Conservation (phyloP, 768 basidiomycete species). For the Xerocomellus dryophilus region DNA sequence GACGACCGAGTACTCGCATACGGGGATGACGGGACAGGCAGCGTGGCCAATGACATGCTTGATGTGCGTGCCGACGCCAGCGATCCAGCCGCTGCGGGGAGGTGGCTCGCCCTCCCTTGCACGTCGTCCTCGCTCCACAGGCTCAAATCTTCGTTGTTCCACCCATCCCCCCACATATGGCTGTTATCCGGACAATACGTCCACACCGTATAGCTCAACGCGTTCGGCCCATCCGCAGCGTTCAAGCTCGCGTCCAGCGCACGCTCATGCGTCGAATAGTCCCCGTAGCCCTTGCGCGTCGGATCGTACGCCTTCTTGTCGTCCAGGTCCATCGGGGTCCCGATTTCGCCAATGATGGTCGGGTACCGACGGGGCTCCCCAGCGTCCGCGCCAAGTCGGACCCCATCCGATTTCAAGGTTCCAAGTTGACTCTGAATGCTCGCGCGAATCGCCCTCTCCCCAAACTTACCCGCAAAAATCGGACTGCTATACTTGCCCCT, state of each 20-base stretch:
- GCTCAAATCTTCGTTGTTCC: slow-evolving; percentile 95
- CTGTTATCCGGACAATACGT: slow-evolving; percentile 80
- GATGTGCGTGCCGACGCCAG: slow-evolving; percentile 16
- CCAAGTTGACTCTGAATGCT: slow-evolving; percentile 81
- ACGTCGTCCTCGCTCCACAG: slow-evolving; percentile 82
- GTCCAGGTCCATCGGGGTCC: slow-evolving; percentile 95
- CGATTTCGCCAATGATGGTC: slow-evolving; percentile 93
- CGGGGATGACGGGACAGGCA: slow-evolving; percentile 16
- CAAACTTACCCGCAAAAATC: slow-evolving; percentile 73
- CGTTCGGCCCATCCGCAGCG: slow-evolving; percentile 72
- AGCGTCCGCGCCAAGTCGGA: slow-evolving; percentile 46
- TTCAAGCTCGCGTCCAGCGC: slow-evolving; percentile 86
- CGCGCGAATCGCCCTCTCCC: slow-evolving; percentile 77
- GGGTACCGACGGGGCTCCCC: slow-evolving; percentile 49
- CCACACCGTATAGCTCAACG: slow-evolving; percentile 82
- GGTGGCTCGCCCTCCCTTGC: background rate
- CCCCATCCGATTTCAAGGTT: slow-evolving; percentile 70
- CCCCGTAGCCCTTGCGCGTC: slow-evolving; percentile 49
- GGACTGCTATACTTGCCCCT: slow-evolving; percentile 73
- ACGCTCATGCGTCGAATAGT: slow-evolving; percentile 73
- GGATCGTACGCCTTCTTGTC: slow-evolving; percentile 74
- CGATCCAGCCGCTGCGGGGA: background rate
- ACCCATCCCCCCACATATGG: slow-evolving; percentile 91
- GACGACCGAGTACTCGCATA: slow-evolving; percentile 2
- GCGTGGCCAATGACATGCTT: slow-evolving; percentile 18